Conservation (phyloP, 495 filamentous ascomycete species). For the Hyaloscypha hepaticicola region DNA sequence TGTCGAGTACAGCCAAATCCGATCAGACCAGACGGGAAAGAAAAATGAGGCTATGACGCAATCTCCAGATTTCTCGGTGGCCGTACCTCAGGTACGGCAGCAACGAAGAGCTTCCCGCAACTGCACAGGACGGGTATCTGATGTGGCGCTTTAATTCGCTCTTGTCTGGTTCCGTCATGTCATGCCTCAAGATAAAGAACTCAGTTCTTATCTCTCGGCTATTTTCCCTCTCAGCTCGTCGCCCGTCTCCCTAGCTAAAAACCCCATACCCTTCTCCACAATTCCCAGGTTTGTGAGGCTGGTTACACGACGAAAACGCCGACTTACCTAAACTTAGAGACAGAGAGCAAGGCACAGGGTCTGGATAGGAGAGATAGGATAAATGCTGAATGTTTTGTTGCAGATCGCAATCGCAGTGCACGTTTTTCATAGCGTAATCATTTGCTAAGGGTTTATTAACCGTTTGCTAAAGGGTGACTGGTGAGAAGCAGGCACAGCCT, state of each 20-base stretch:
- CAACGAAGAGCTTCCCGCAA: background rate
- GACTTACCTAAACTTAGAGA: background rate
- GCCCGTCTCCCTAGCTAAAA: background rate
- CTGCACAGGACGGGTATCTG: background rate
- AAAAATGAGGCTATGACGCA: background rate
- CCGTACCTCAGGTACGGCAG: background rate
- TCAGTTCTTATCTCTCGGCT: constrained; percentile 8
- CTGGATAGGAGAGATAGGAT: background rate
- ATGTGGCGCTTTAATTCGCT: background rate
- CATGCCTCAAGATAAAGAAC: background rate
- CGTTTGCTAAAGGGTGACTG: background rate
- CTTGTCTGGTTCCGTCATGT: background rate
- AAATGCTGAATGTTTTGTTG: constrained; percentile 8
- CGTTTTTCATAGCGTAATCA: constrained; percentile 14
- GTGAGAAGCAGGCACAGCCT: background rate
- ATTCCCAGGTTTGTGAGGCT: too few species aligned
- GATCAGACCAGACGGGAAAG: too few species aligned
- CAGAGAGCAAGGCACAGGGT: background rate
- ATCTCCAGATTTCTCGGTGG: background rate
- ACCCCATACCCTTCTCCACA: too few species aligned
- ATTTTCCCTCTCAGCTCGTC: too few species aligned
- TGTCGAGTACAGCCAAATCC: too few species aligned
- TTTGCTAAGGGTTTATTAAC: background rate
- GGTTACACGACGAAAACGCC: background rate
- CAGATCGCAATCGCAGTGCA: constrained; percentile 10